Percentiles rank a stretch among this genome's conserved stretches.
Evolutionary conservation across 1,284 basidiomycete genomes (phyloP).

Genomic region (Agroathelia rolfsii): DNA sequence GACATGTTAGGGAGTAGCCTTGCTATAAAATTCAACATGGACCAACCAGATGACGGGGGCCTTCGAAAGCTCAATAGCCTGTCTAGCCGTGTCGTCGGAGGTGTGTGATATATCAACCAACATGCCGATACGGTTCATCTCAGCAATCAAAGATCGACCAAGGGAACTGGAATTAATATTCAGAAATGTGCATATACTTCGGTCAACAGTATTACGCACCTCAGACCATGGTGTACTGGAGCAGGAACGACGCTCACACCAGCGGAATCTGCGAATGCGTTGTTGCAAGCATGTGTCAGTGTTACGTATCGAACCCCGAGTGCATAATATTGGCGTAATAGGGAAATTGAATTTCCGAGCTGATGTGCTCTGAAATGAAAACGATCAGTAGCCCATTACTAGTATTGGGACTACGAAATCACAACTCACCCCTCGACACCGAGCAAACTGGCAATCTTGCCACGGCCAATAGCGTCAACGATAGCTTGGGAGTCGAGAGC

Average conservation of each 20-base stretch:
- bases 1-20: no score
- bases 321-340: conserved; percentile 66
- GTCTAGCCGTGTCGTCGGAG: conserved; percentile 72
- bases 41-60: conserved; percentile 88
- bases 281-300: conserved; percentile 84
- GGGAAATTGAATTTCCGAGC: conserved; percentile 79
- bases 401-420: not conserved
- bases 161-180: conserved; percentile 36
- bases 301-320: conserved; percentile 87
- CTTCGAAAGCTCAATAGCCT: conserved; percentile 58
- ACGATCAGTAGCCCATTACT: conserved; percentile 1
- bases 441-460: conserved; percentile 79
- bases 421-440: conserved; percentile 78
- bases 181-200: conserved; percentile 1
- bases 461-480: conserved; percentile 45
- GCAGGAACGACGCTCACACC: conserved; percentile 43
- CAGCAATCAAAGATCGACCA: conserved; percentile 66
- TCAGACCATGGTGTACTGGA: conserved; percentile 63
- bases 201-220: conserved; percentile 26
- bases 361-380: conserved; percentile 61
- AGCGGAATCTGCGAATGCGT: conserved; percentile 85
- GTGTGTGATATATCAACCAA: conserved; percentile 80
- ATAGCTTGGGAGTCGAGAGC: conserved; percentile 55
- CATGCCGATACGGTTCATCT: conserved; percentile 88
- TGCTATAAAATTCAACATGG: no score